Evolutionary conservation across 2,329 filamentous ascomycete species (phyloP).

Genomic region (Fusarium proliferatum): DNA sequence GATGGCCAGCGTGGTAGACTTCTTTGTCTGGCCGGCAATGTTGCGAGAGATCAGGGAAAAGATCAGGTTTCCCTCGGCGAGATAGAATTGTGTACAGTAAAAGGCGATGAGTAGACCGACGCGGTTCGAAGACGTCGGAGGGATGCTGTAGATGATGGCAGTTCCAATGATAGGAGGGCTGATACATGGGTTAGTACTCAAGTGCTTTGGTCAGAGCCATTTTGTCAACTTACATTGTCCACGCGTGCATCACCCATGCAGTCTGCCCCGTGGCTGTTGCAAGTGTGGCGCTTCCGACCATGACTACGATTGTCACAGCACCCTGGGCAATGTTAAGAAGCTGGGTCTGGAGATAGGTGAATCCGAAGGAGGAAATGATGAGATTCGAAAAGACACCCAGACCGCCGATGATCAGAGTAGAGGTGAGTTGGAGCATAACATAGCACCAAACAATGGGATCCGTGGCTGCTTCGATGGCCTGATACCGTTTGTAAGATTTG

Average conservation of each 20-base stretch:
- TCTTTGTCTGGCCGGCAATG: constrained; percentile 58
- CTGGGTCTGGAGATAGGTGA: constrained; percentile 17
- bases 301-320: constrained; percentile 49
- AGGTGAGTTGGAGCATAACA: not conserved
- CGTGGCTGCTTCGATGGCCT: not conserved
- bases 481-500: not conserved
- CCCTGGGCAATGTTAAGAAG: not conserved
- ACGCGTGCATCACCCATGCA: not conserved
- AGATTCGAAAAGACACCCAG: not conserved
- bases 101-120: constrained; percentile 54
- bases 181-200: not conserved
- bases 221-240: not conserved
- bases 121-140: constrained; percentile 44
- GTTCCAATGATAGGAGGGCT: constrained; percentile 53
- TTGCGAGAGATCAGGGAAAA: constrained; percentile 27
- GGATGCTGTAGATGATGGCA: constrained; percentile 52
- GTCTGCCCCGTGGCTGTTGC: constrained; percentile 31
- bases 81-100: constrained; percentile 53
- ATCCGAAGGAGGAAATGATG: constrained; percentile 8
- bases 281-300: constrained; percentile 43
- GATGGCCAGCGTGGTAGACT: constrained; percentile 54
- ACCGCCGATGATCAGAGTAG: not conserved
- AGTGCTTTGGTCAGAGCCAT: not conserved
- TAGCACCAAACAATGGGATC: not conserved
- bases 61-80: not conserved